A percentile compares a stretch with the other conserved stretches of the same genome.
Evolutionary conservation across 805 yeast genomes (phyloP).

Genomic region (Komagataella phaffii): DNA sequence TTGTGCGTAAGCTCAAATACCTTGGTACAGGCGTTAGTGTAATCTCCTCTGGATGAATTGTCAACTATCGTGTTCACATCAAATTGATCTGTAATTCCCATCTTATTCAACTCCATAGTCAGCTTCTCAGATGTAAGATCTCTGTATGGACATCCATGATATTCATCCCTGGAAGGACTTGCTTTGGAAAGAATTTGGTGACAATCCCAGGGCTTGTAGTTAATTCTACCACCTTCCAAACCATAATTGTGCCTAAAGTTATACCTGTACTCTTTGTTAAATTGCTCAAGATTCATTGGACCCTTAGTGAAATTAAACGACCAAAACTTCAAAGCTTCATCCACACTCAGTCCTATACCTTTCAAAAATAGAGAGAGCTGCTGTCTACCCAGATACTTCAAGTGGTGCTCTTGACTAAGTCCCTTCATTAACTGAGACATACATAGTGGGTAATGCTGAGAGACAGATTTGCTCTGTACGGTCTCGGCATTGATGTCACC

Average conservation of each 20-base stretch:
- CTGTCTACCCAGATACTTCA: conserved; percentile 73
- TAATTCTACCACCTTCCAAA: conserved; percentile 76
- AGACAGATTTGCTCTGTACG: conserved; percentile 39
- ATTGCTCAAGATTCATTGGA: conserved; percentile 50
- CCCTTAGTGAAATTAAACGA: conserved; percentile 49
- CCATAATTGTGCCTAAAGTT: conserved; percentile 86
- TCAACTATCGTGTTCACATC: conserved; percentile 48
- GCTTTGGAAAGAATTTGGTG: conserved; percentile 61
- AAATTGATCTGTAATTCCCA: conserved; percentile 44
- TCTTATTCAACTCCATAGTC: conserved; percentile 34
- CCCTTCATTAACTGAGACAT: conserved; percentile 52
- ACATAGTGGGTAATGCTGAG: conserved; percentile 72
- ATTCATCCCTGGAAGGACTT: conserved; percentile 51
- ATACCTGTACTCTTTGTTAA: conserved; percentile 81
- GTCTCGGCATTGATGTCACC: conserved; percentile 48
- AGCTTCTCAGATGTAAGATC: conserved; percentile 59
- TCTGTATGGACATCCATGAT: conserved; percentile 90
- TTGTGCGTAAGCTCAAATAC: conserved; percentile 68
- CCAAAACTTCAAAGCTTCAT: conserved; percentile 87
- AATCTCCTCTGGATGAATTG: conserved; percentile 54
- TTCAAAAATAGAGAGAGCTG: conserved; percentile 78
- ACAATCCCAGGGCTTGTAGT: conserved; percentile 82
- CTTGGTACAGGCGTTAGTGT: conserved; percentile 78
- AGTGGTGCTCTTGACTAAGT: conserved; percentile 50
- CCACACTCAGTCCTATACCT: conserved; percentile 78